Evolutionary conservation across 495 filamentous ascomycete species (phyloP).

Genomic region (Daldinia grandis): DNA sequence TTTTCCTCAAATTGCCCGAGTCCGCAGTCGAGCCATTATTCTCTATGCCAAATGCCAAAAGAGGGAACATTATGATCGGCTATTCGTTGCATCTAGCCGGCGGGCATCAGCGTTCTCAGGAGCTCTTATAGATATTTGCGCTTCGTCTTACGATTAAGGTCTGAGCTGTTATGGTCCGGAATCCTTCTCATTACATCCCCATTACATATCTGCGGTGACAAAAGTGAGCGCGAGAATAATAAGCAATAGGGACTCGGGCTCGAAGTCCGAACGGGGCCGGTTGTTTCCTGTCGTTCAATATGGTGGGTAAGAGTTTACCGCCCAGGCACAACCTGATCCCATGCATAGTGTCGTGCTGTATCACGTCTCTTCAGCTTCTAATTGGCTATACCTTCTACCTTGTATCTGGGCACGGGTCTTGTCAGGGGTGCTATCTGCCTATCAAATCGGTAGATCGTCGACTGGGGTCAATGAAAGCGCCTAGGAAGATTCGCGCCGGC

Average conservation of each 20-base stretch:
- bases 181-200: background rate
- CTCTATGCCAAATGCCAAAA: constrained; percentile 21
- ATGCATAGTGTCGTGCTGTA: constrained; percentile 40
- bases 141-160: background rate
- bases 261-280: constrained; percentile 27
- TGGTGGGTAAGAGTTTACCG: constrained; percentile 38
- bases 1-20: constrained; percentile 36
- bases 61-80: constrained; percentile 4
- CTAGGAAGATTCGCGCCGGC: constrained; percentile 44
- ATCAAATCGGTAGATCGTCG: constrained; percentile 42
- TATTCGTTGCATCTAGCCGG: constrained; percentile 10
- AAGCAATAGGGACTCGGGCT: constrained; percentile 20
- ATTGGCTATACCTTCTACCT: constrained; percentile 39
- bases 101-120: background rate
- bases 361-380: constrained; percentile 36
- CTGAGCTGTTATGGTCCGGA: background rate
- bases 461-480: constrained; percentile 37
- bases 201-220: constrained; percentile 8
- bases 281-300: constrained; percentile 19
- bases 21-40: constrained; percentile 16
- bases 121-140: constrained; percentile 1
- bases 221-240: constrained; percentile 16
- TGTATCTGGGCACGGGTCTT: constrained; percentile 42
- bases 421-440: constrained; percentile 36
- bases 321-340: constrained; percentile 43